Evolutionary conservation across 2,329 filamentous ascomycete species (phyloP).

Genomic region (Colletotrichum destructivum): DNA sequence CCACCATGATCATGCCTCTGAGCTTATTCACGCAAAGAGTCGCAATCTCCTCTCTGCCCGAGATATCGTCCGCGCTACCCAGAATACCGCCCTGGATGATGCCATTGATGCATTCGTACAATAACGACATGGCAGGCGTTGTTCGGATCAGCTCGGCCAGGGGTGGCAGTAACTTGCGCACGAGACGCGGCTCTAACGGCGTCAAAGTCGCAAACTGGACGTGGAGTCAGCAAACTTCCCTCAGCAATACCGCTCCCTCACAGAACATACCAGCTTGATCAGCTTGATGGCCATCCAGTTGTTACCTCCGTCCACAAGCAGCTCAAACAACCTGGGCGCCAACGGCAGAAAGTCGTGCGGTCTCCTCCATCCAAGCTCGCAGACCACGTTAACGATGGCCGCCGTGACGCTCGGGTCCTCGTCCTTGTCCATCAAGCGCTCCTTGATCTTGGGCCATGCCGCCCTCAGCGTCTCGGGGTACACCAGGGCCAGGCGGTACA

Average conservation of each 20-base stretch:
- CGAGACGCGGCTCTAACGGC: constrained; percentile 89
- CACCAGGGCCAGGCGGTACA: constrained; percentile 94
- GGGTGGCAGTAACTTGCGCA: constrained; percentile 91
- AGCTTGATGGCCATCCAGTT: constrained; percentile 99
- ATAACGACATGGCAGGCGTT: constrained; percentile 95
- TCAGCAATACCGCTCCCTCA: not conserved
- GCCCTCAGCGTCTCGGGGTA: constrained; percentile 94
- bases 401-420: constrained; percentile 96
- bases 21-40: constrained; percentile 93
- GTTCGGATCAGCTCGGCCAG: constrained; percentile 94
- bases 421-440: constrained; percentile 88
- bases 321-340: constrained; percentile 91
- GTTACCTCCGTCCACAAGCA: constrained; percentile 92
- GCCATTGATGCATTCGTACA: constrained; percentile 98
- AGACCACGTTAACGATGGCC: constrained; percentile 96
- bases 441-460: constrained; percentile 98
- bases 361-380: constrained; percentile 93
- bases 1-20: constrained; percentile 92
- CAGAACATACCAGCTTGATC: constrained; percentile 85
- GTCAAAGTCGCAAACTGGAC: constrained; percentile 91
- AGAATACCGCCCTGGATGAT: constrained; percentile 98
- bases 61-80: constrained; percentile 82
- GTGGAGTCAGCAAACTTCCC: constrained; percentile 14
- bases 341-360: constrained; percentile 95
- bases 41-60: constrained; percentile 92